Base-by-base conservation (phyloP, 352 stramenopile species). In the Phytopythium kandeliae region DNA sequence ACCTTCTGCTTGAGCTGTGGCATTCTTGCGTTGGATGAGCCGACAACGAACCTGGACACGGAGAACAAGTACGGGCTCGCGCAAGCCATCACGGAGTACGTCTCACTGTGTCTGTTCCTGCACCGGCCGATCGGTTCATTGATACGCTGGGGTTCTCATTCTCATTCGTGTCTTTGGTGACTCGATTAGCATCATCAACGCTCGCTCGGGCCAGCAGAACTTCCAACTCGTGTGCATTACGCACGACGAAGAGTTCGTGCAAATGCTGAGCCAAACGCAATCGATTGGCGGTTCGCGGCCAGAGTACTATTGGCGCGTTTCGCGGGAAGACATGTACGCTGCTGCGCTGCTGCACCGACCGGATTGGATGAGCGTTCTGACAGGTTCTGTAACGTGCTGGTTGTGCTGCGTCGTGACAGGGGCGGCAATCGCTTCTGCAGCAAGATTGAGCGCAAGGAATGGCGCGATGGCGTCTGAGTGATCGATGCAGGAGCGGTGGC, bases 171-270 rank as follows among this genome's bases (percentile, higher is more conserved):
- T 31, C 2, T 52, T 46, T 58, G 15, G 48, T 42, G 55, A 49
- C n/a, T 53, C 34, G 51, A 41, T 15, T 44, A 92, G 85, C 54
- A 98, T 99, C 55, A 85, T 99, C 54, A 96, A 93, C 37, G 88
- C 89, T 13, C 84, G 97, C 34, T 76, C 85, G 3, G 71, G 86
- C 24, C 97, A 99, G 71, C 82, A 92, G 50, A 99, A 99, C 69
- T 99, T 99, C 63, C 98, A 99, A 73, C 84, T 99, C 38, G 86
- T 99, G 28, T 91, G 98, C 44, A 99, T 99, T 71, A 99, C 98
- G 2, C 98, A 99, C 76, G 98, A 99, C 65, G 96, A 99, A 69
- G 93, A 92, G 31, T 95, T 94, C 54, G 84, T 96, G 37, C 80
- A 93, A 57, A 95, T 93, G 79, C 71, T 95, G 8, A 90, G 78